Conservation (phyloP, 2,329 filamentous ascomycete species). For the Thielaviopsis musarum region DNA sequence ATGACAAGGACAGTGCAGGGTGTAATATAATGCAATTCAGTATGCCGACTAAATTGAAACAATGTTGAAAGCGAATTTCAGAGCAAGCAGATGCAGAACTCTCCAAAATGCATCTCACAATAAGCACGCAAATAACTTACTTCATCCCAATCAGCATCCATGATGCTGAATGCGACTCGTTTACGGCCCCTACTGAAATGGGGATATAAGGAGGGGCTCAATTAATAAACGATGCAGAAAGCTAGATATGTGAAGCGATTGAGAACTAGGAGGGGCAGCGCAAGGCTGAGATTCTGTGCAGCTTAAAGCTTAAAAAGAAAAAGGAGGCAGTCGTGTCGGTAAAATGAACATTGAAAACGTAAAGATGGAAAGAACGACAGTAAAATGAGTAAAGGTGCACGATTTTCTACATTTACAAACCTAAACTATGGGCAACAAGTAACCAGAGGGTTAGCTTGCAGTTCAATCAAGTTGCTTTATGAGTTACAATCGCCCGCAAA, state of each 20-base stretch:
- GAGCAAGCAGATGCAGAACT: background rate
- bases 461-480: background rate
- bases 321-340: background rate
- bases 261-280: background rate
- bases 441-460: background rate
- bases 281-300: background rate
- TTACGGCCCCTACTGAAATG: conserved; percentile 14
- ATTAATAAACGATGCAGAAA: background rate
- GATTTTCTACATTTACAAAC: too few relatives aligned
- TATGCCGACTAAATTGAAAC: background rate
- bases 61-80: background rate
- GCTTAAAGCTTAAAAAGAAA: background rate
- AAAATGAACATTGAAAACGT: background rate
- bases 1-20: background rate
- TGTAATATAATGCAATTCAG: background rate
- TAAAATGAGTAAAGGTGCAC: too few relatives aligned
- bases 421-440: too few relatives aligned
- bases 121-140: conserved; percentile 23
- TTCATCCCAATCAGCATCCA: conserved; percentile 56
- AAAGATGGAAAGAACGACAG: too few relatives aligned
- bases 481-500: background rate
- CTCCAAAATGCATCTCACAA: background rate
- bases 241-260: background rate
- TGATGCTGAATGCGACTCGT: conserved; percentile 22
- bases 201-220: background rate